Conservation (phyloP, 305 asterid genomes). For the Fraxinus floribunda region DNA sequence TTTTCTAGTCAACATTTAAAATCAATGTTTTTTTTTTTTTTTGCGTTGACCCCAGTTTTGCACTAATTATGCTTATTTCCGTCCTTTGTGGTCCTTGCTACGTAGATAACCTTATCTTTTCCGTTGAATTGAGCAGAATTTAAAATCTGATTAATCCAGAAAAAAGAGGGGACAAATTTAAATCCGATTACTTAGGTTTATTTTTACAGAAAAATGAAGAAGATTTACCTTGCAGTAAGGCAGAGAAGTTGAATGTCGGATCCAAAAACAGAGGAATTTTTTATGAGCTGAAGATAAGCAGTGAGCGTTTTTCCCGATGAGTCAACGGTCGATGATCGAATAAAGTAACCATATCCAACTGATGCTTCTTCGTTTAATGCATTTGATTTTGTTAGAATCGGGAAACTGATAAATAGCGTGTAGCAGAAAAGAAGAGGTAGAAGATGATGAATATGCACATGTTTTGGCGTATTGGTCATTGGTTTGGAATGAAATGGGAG, state of each 20-base stretch:
- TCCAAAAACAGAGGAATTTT: constrained; percentile 46
- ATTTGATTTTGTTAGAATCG: neutral
- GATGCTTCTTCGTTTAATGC: constrained; percentile 18
- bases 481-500: neutral
- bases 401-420: constrained; percentile 14
- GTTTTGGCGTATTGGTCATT: neutral
- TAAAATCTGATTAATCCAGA: neutral
- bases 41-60: neutral
- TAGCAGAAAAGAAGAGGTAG: neutral
- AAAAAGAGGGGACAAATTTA: neutral
- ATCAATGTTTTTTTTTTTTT: neutral
- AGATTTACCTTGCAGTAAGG: constrained; percentile 53
- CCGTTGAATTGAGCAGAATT: neutral
- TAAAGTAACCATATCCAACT: constrained; percentile 38
- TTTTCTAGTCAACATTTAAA: neutral
- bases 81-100: neutral
- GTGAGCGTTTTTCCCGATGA: neutral
- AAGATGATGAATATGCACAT: neutral
- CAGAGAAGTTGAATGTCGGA: constrained; percentile 47
- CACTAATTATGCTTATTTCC: neutral
- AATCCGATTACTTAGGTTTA: neutral
- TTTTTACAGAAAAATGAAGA: neutral
- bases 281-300: constrained; percentile 27
- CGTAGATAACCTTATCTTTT: neutral
- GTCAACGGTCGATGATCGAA: constrained; percentile 8